Evolutionary conservation across 2,329 filamentous ascomycete genomes (phyloP), one percentile per base, ranked within the genome.

Genomic region (Emericellopsis atlantica): DNA sequence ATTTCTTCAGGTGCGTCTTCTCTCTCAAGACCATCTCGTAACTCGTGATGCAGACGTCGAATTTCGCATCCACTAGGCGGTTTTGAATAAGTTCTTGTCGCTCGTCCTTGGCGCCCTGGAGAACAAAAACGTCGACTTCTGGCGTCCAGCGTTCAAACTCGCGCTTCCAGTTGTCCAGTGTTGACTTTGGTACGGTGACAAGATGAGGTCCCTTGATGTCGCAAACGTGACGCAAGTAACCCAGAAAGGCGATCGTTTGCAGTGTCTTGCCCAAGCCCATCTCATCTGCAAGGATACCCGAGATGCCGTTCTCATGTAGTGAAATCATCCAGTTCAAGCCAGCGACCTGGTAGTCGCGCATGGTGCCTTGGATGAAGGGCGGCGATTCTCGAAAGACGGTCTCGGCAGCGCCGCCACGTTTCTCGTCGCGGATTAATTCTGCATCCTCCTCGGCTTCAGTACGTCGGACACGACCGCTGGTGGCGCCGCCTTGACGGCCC

Each of bases 21-120:
- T 98, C 92, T 43, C 92, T 79, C 11, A 98, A 71, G 44, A 98
- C 88, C 90, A 98, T 96, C 61, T 98, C 92, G 65, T 98, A 98
- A 59, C 89, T 95, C 12, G 92, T 98, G 57, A 98, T 85, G 65
- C 90, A 95, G 15, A 96, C 90, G 54, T 98, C 92, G 51, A 98
- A 98, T 49, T 94, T 86, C 59, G 95, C 88, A 44, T 93, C 85
- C 15, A 93, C 72, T n/a, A 98, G 71, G 5, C 86, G 84, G 14
- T 95, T 86, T 48, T 87, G 86, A 60, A 98, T 96, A 41, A 98
- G 72, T 37, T 78, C 70, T 46, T 88, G 77, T 36, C 92, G 84
- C 62, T 95, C 88, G 8, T 98, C 92, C 60, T 98, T 98, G 46
- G 84, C 84, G 47, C 92, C 92, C 58, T 96, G 92, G 7, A 98